Percentiles rank a stretch among this genome's conserved stretches.
Evolutionary conservation across 176 grass and related monocot species (phyloP).

Genomic region (Oryza glaberrima): DNA sequence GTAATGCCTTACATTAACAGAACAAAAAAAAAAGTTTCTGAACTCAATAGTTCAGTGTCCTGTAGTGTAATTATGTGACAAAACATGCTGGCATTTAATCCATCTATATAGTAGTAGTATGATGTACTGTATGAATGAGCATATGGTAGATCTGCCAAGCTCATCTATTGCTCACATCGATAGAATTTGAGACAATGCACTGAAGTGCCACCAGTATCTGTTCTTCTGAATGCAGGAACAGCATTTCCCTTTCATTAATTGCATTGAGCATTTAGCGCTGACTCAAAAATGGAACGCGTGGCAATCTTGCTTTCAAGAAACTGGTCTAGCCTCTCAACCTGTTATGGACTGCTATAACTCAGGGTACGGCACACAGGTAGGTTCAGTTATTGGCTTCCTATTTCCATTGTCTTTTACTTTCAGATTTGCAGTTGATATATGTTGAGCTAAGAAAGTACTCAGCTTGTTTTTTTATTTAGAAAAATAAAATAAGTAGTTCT

Average conservation of each 20-base stretch:
- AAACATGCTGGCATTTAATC: not conserved
- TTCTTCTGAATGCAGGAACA: constrained; percentile 61
- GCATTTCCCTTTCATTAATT: constrained; percentile 78
- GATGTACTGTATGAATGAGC: not conserved
- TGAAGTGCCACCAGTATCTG: not conserved
- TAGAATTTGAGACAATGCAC: constrained; percentile 1
- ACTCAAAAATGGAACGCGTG: constrained; percentile 57
- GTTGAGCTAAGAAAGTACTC: too few relatives aligned
- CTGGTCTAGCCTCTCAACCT: constrained; percentile 51
- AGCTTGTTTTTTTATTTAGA: too few relatives aligned
- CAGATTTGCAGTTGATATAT: too few relatives aligned
- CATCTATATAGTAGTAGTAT: not conserved
- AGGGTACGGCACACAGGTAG: constrained; percentile 66
- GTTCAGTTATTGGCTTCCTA: constrained; percentile 4
- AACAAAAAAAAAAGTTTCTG: not conserved
- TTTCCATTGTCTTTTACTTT: not conserved
- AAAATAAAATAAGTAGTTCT: not conserved
- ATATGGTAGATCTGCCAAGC: not conserved
- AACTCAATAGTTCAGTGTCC: not conserved
- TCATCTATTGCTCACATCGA: not conserved
- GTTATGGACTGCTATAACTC: constrained; percentile 74
- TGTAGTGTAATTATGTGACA: not conserved
- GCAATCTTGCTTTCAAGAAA: constrained; percentile 81
- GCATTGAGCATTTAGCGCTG: constrained; percentile 66
- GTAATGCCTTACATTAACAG: constrained; percentile 40